Conservation (phyloP, 163 green algal species). For the Volvox carteri region DNA sequence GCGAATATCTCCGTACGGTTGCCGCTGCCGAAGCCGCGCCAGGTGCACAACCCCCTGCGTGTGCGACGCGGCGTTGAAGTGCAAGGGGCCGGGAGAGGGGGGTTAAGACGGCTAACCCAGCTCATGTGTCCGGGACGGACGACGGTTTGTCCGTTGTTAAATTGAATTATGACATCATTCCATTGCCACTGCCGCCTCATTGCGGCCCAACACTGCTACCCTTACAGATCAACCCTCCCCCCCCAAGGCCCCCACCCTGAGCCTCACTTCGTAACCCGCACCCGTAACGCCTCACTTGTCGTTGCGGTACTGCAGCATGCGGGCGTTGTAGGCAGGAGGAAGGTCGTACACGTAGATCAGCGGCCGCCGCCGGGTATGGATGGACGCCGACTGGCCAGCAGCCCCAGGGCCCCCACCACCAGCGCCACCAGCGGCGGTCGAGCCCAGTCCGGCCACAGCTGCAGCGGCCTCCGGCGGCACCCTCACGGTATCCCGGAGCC, state of each 20-base stretch:
- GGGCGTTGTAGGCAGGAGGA: constrained; percentile 69
- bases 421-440: background rate
- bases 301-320: constrained; percentile 76
- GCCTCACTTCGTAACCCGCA: too few relatives aligned
- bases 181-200: too few relatives aligned
- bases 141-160: too few relatives aligned
- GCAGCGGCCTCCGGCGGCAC: background rate
- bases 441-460: background rate
- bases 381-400: background rate
- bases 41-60: constrained; percentile 52
- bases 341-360: constrained; percentile 86
- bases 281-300: constrained; percentile 36
- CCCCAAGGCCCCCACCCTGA: too few relatives aligned
- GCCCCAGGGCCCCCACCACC: too few relatives aligned
- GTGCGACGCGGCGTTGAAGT: background rate
- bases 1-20: constrained; percentile 47
- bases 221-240: too few relatives aligned
- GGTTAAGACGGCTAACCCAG: too few relatives aligned
- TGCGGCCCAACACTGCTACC: too few relatives aligned
- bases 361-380: constrained; percentile 56
- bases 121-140: too few relatives aligned
- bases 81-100: background rate
- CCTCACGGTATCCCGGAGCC: background rate
- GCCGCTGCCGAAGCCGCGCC: constrained; percentile 19
- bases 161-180: too few relatives aligned